Conservation (phyloP, 371 early-diverging fungal genomes). For the Batkoa obscura region DNA sequence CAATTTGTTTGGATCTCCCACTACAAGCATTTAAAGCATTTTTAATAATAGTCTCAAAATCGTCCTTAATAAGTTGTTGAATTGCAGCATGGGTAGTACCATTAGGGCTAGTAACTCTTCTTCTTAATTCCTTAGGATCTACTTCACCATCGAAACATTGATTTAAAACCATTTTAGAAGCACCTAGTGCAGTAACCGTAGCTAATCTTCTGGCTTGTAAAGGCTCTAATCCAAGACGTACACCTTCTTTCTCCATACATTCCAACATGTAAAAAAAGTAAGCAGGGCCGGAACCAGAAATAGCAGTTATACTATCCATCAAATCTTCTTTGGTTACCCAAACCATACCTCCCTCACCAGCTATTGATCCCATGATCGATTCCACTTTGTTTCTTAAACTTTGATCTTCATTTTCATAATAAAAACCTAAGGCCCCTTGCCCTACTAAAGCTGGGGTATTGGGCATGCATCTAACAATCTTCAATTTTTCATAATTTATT, state of each 20-base stretch:
- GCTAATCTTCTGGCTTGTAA: constrained; percentile 61
- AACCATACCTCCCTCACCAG: constrained; percentile 34
- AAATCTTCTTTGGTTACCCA: constrained; percentile 61
- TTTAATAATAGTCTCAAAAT: constrained; percentile 28
- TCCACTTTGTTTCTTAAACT: constrained; percentile 29
- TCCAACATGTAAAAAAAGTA: constrained; percentile 87
- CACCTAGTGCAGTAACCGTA: constrained; percentile 75
- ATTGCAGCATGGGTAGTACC: constrained; percentile 88
- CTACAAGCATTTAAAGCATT: constrained; percentile 49
- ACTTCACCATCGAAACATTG: constrained; percentile 6
- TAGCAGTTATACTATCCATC: constrained; percentile 75
- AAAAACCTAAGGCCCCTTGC: constrained; percentile 77
- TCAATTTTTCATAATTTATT: constrained; percentile 14
- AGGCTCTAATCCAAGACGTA: constrained; percentile 49
- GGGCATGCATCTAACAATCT: constrained; percentile 80
- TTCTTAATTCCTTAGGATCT: constrained; percentile 52
- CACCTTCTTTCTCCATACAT: constrained; percentile 68
- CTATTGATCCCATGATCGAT: constrained; percentile 42
- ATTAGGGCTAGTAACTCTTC: constrained; percentile 80
- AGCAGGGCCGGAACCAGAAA: constrained; percentile 81
- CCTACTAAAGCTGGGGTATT: constrained; percentile 79
- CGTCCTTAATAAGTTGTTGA: constrained; percentile 41
- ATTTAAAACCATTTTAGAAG: constrained; percentile 70
- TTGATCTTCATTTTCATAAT: constrained; percentile 36
- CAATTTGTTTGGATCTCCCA: constrained; percentile 44